Evolutionary conservation across 768 basidiomycete species (phyloP).

Genomic region (Leccinellum albellum): DNA sequence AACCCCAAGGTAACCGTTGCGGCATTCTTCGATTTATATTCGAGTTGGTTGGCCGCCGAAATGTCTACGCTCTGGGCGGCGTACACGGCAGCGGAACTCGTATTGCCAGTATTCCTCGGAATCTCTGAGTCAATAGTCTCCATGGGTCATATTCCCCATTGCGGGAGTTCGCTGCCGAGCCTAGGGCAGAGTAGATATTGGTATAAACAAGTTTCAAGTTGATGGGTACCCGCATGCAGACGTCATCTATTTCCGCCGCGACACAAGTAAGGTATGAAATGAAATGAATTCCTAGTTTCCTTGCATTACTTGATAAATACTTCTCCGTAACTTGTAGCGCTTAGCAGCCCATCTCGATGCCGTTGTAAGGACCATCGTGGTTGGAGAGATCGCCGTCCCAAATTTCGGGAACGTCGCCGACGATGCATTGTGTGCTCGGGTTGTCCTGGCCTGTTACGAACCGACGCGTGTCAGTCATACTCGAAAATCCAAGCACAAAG

Average conservation of each 20-base stretch:
- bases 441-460: slow-evolving; percentile 50
- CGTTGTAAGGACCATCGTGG: slow-evolving; percentile 44
- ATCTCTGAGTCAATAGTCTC: background rate
- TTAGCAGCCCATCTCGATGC: slow-evolving; percentile 27
- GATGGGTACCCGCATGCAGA: too few relatives aligned
- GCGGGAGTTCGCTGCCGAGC: too few relatives aligned
- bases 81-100: background rate
- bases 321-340: background rate
- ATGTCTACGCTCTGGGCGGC: background rate
- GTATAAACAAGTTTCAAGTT: too few relatives aligned
- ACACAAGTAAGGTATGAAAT: too few relatives aligned
- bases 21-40: too few relatives aligned
- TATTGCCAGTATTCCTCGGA: background rate
- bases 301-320: too few relatives aligned
- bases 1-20: too few relatives aligned
- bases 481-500: background rate
- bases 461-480: background rate
- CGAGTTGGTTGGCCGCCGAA: too few relatives aligned
- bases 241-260: too few relatives aligned
- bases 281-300: too few relatives aligned
- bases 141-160: background rate
- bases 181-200: too few relatives aligned
- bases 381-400: slow-evolving; percentile 39
- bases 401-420: slow-evolving; percentile 28
- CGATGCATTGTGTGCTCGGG: slow-evolving; percentile 32